Evolutionary conservation across 1,139 yeast genomes (phyloP).

Genomic region (Spathaspora sp.): DNA sequence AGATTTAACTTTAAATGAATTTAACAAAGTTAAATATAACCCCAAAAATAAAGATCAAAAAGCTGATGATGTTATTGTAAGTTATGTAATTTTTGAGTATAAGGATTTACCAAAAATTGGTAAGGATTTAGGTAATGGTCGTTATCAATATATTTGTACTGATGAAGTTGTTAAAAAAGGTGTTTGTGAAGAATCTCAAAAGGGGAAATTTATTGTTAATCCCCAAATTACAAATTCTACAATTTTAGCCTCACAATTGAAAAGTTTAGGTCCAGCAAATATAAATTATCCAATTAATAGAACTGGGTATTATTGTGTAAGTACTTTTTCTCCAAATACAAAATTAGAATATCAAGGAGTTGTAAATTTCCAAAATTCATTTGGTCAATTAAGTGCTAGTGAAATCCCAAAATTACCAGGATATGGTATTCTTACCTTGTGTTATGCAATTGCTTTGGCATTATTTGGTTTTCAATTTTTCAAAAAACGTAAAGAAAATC

Average conservation of each 20-base stretch:
- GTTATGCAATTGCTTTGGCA: constrained; percentile 78
- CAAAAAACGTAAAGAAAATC: constrained; percentile 73
- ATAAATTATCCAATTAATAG: constrained; percentile 61
- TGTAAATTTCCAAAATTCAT: constrained; percentile 85
- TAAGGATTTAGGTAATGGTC: constrained; percentile 30
- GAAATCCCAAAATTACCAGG: constrained; percentile 90
- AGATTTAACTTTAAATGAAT: constrained; percentile 42
- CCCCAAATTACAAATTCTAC: constrained; percentile 48
- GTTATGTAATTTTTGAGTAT: constrained; percentile 81
- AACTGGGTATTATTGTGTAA: constrained; percentile 92
- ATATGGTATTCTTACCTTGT: constrained; percentile 81
- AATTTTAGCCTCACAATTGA: constrained; percentile 56
- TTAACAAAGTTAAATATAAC: constrained; percentile 34
- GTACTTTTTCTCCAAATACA: constrained; percentile 53
- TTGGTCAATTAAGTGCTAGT: constrained; percentile 83
- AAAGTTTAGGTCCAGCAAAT: constrained; percentile 58
- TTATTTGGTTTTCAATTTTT: constrained; percentile 84
- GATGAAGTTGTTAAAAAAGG: constrained; percentile 57
- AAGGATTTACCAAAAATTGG: constrained; percentile 76
- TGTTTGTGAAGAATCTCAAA: constrained; percentile 54
- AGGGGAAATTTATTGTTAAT: constrained; percentile 62
- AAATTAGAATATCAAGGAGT: constrained; percentile 55
- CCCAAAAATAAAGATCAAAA: constrained; percentile 22
- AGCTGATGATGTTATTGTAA: constrained; percentile 44
- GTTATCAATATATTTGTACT: constrained; percentile 69